Evolutionary conservation across 148 eudicot species (phyloP).

Genomic region (Camellia sinensis): DNA sequence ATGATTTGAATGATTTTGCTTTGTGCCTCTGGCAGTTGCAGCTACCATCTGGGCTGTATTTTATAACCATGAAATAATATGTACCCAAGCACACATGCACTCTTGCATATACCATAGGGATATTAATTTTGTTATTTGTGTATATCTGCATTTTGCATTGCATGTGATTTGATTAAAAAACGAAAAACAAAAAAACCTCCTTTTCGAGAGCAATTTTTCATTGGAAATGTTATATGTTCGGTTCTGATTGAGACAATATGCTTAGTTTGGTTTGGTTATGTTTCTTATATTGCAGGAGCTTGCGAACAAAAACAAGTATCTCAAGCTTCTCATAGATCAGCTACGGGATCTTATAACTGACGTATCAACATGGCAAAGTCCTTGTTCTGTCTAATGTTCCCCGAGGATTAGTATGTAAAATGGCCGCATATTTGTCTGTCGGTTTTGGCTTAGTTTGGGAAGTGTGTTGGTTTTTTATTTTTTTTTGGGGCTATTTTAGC

Average conservation of each 20-base stretch:
- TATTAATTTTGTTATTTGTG: background rate
- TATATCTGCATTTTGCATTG: background rate
- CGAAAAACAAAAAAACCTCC: no score
- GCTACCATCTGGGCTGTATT: background rate
- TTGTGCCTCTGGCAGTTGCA: background rate
- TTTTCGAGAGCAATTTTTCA: background rate
- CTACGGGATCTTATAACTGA: constrained; percentile 68
- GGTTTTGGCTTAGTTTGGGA: no score
- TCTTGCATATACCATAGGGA: background rate
- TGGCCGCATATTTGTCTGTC: background rate
- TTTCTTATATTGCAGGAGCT: constrained; percentile 54
- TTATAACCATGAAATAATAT: background rate
- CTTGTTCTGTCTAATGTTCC: constrained; percentile 43
- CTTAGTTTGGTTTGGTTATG: background rate
- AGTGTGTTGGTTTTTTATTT: no score
- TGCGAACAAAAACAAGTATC: constrained; percentile 60
- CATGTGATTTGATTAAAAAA: background rate
- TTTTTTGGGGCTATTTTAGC: no score
- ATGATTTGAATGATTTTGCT: background rate
- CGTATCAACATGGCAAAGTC: constrained; percentile 88
- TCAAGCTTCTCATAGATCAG: constrained; percentile 76
- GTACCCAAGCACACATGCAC: background rate
- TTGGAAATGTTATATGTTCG: background rate
- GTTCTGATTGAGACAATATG: no score
- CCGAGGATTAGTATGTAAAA: background rate